phyloP scores from a whole-genome alignment of 1,284 basidiomycete species.

The Heterobasidion occidentale region DNA sequence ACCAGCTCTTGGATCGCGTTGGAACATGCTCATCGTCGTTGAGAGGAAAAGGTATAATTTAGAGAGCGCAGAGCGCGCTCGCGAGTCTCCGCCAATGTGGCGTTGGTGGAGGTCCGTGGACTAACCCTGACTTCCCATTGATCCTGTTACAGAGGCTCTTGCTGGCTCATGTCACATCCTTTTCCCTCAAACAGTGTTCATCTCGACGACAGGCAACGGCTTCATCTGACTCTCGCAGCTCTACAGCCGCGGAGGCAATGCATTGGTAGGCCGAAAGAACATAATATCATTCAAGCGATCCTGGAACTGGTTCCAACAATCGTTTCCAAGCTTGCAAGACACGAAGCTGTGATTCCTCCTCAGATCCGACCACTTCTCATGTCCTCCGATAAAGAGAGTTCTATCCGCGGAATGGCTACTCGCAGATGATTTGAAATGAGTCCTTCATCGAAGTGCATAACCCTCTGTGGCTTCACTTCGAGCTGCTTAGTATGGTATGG shows the following conservation, averaged over 20 bases:
- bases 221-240: no score
- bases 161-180: neutral
- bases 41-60: neutral
- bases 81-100: neutral
- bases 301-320: no score
- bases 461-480: neutral
- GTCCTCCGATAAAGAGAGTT: slow-evolving; percentile 1
- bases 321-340: no score
- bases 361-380: neutral
- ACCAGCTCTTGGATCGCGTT: slow-evolving; percentile 80
- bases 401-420: slow-evolving; percentile 9
- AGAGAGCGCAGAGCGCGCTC: neutral
- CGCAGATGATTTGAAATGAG: slow-evolving; percentile 7
- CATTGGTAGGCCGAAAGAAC: no score
- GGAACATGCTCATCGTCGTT: slow-evolving; percentile 49
- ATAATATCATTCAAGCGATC: no score
- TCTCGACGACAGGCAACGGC: no score
- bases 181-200: no score
- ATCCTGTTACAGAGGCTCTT: neutral
- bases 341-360: no score
- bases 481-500: neutral
- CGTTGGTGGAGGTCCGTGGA: neutral
- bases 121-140: neutral
- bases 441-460: neutral
- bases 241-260: no score